phyloP scores from a whole-genome alignment of 306 rosid species.

The Prunus padus region DNA sequence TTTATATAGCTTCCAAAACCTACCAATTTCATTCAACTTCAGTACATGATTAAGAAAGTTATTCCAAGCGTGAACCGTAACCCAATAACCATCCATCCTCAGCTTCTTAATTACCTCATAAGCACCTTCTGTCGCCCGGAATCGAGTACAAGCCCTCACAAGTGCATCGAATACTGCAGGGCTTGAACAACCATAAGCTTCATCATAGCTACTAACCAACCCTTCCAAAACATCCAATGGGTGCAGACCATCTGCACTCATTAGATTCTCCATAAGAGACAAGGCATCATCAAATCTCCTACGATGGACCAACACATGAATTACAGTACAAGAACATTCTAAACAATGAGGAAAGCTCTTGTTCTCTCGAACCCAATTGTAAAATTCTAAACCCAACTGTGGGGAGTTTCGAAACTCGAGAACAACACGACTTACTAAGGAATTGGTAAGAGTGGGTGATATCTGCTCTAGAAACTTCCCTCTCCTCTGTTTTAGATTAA shows the following conservation, averaged over 20 bases:
- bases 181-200: conserved; percentile 35
- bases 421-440: conserved; percentile 42
- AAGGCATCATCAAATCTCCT: conserved; percentile 49
- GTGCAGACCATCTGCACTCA: conserved; percentile 27
- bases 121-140: conserved; percentile 45
- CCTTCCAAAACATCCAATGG: conserved; percentile 48
- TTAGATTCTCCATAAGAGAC: conserved; percentile 38
- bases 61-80: conserved; percentile 65
- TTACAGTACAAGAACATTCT: conserved; percentile 40
- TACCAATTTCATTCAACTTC: conserved; percentile 41
- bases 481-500: conserved; percentile 44
- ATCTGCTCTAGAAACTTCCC: conserved; percentile 49
- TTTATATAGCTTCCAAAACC: conserved; percentile 50
- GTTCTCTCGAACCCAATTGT: conserved; percentile 36
- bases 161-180: conserved; percentile 50
- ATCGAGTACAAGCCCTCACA: conserved; percentile 53
- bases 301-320: conserved; percentile 53
- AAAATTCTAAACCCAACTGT: conserved; percentile 48
- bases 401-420: conserved; percentile 47
- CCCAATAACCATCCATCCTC: conserved; percentile 32
- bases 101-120: conserved; percentile 44
- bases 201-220: conserved; percentile 32
- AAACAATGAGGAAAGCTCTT: conserved; percentile 30
- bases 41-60: conserved; percentile 47
- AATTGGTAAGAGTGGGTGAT: conserved; percentile 36